Evolutionary conservation across 768 basidiomycete species (phyloP).

Genomic region (Pulveroboletus sp.): DNA sequence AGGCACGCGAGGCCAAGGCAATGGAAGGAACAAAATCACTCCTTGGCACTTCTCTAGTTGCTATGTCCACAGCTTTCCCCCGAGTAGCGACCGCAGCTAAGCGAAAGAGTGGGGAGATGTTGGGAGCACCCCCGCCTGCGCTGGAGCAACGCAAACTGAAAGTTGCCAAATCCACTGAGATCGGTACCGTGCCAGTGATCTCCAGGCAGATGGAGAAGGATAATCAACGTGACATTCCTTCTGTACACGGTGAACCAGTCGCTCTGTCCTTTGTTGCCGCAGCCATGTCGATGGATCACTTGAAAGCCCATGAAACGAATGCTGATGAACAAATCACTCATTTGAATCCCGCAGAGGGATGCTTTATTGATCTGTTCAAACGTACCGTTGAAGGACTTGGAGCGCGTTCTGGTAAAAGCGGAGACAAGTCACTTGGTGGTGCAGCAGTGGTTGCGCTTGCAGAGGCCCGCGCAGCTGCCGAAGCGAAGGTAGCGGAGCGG

Average conservation of each 20-base stretch:
- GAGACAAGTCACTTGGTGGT: constrained; percentile 58
- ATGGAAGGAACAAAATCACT: constrained; percentile 44
- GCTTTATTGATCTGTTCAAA: constrained; percentile 62
- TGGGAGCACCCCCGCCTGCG: constrained; percentile 14
- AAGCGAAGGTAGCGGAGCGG: constrained; percentile 64
- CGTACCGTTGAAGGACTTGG: constrained; percentile 67
- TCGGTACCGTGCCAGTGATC: constrained; percentile 28
- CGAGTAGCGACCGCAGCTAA: constrained; percentile 38
- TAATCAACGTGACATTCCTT: neutral
- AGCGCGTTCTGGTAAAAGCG: constrained; percentile 50
- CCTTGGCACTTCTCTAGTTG: constrained; percentile 6
- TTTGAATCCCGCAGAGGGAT: constrained; percentile 30
- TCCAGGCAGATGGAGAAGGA: constrained; percentile 8
- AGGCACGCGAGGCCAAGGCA: constrained; percentile 69
- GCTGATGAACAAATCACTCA: constrained; percentile 9
- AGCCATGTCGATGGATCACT: neutral
- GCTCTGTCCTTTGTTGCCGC: neutral
- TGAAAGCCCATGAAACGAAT: constrained; percentile 27
- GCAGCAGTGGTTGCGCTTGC: constrained; percentile 53
- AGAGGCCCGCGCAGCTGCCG: constrained; percentile 60
- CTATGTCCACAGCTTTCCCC: constrained; percentile 6
- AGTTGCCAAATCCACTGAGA: constrained; percentile 41
- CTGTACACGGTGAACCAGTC: constrained; percentile 1
- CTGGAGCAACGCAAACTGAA: constrained; percentile 44
- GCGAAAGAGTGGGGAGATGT: constrained; percentile 60